These are phyloP conservation scores for Mycena vulgaris DNA, from an alignment of 768 basidiomycete genomes.

Conservation along the genomic window DNA sequence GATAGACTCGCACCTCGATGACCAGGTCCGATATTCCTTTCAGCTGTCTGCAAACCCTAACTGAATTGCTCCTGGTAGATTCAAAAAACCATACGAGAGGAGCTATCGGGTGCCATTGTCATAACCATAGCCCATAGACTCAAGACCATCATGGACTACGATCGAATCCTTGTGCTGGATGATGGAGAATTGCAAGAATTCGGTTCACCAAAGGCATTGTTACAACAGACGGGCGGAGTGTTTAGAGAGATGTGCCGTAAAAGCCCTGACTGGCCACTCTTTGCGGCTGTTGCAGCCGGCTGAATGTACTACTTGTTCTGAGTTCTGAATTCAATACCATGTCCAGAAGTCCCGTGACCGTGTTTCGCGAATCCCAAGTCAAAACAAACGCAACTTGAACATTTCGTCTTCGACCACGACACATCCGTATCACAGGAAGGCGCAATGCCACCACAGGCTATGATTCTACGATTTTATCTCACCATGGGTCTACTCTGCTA, in stretches of 20 bases:
- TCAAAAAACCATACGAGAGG: slow-evolving; percentile 81
- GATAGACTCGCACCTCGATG: slow-evolving; percentile 79
- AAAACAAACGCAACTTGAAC: slow-evolving; percentile 2
- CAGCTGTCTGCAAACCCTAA: not conserved
- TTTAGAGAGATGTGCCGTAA: slow-evolving; percentile 81
- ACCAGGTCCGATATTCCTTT: slow-evolving; percentile 60
- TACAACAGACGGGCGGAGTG: slow-evolving; percentile 66
- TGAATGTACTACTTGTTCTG: too few species aligned
- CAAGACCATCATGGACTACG: slow-evolving; percentile 84
- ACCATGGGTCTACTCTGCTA: slow-evolving; percentile 19
- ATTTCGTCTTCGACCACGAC: slow-evolving; percentile 5
- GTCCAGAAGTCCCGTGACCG: slow-evolving; percentile 36
- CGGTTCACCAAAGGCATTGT: slow-evolving; percentile 73
- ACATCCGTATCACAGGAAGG: not conserved
- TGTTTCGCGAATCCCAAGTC: not conserved
- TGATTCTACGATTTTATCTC: slow-evolving; percentile 30
- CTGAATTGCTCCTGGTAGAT: slow-evolving; percentile 59
- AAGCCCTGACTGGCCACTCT: slow-evolving; percentile 68
- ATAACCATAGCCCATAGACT: slow-evolving; percentile 89
- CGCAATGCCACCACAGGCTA: slow-evolving; percentile 22
- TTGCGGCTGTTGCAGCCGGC: slow-evolving; percentile 42
- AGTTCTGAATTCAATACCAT: too few species aligned
- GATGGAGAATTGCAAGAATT: slow-evolving; percentile 83
- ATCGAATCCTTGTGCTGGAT: slow-evolving; percentile 81
- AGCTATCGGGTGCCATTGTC: slow-evolving; percentile 79